Evolutionary conservation across 2,329 filamentous ascomycete genomes (phyloP).

Genomic region (Pezicula radicicola): DNA sequence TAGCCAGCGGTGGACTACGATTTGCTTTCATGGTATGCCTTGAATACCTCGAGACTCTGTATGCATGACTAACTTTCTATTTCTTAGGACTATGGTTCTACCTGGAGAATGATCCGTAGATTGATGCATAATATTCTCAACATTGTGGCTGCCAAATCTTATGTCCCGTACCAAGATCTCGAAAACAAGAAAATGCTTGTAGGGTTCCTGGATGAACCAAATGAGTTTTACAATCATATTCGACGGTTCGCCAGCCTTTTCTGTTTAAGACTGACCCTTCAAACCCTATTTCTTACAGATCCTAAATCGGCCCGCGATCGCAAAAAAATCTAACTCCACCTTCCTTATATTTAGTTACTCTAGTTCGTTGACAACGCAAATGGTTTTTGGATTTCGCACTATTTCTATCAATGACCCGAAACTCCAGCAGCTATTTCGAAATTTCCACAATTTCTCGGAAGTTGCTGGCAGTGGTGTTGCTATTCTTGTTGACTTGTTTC

Average conservation of each 20-base stretch:
- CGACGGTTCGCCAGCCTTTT: conserved; percentile 26
- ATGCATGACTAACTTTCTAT: not conserved
- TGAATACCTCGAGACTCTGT: conserved; percentile 13
- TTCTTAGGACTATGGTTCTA: conserved; percentile 28
- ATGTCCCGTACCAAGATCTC: conserved; percentile 41
- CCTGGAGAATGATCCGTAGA: conserved; percentile 40
- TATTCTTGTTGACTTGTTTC: conserved; percentile 43
- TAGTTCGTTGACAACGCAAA: conserved; percentile 41
- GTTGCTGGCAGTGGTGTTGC: conserved; percentile 43
- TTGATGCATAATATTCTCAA: conserved; percentile 37
- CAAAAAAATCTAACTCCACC: too few relatives aligned
- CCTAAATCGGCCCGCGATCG: too few relatives aligned
- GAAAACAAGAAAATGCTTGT: conserved; percentile 45
- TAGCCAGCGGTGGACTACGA: conserved; percentile 41
- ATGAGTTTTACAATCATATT: conserved; percentile 41
- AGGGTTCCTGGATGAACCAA: conserved; percentile 38
- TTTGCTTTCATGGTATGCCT: conserved; percentile 41
- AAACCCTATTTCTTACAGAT: too few relatives aligned
- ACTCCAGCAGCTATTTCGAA: conserved; percentile 35
- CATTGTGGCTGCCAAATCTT: conserved; percentile 6
- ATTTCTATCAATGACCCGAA: conserved; percentile 29
- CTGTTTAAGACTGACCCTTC: too few relatives aligned
- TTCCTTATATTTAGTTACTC: conserved; percentile 26
- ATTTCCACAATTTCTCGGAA: conserved; percentile 39
- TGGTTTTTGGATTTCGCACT: conserved; percentile 36